These are phyloP conservation scores for Strigomonas culicis DNA, from an alignment of 208 protist species.

Conservation along the genomic window DNA sequence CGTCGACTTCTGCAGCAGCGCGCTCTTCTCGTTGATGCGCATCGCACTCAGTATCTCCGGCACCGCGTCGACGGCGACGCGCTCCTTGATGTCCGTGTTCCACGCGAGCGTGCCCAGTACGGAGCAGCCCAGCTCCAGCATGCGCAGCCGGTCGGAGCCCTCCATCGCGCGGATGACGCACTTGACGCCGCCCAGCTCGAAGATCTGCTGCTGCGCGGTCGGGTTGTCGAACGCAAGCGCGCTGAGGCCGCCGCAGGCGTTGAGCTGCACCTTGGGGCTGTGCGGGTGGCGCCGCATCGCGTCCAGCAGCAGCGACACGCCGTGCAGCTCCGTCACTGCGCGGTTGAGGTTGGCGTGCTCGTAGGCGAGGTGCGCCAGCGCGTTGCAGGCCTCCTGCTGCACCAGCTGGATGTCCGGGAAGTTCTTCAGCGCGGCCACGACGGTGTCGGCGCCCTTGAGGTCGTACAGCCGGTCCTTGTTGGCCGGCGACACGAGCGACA, in stretches of 20 bases:
- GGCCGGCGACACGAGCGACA: slow-evolving; percentile 72
- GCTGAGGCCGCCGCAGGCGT: slow-evolving; percentile 88
- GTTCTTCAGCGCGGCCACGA: slow-evolving; percentile 71
- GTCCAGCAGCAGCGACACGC: slow-evolving; percentile 65
- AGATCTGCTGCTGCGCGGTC: slow-evolving; percentile 87
- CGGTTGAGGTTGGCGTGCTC: slow-evolving; percentile 82
- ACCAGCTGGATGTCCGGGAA: slow-evolving; percentile 74
- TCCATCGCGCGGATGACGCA: slow-evolving; percentile 88
- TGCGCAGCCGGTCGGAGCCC: slow-evolving; percentile 82
- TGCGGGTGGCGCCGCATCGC: slow-evolving; percentile 75
- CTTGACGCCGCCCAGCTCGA: slow-evolving; percentile 79
- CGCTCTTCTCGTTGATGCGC: slow-evolving; percentile 68
- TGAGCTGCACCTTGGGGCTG: slow-evolving; percentile 87
- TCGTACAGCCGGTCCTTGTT: slow-evolving; percentile 87
- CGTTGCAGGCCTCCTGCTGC: slow-evolving; percentile 91
- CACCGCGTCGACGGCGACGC: slow-evolving; percentile 76
- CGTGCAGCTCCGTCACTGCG: slow-evolving; percentile 67
- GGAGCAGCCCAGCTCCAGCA: slow-evolving; percentile 90
- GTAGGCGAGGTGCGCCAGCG: slow-evolving; percentile 88
- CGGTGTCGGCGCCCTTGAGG: slow-evolving; percentile 61
- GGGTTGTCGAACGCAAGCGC: slow-evolving; percentile 91
- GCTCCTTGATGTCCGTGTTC: slow-evolving; percentile 90
- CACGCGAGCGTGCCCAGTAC: slow-evolving; percentile 89
- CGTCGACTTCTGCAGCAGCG: slow-evolving; percentile 89
- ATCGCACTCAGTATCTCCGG: slow-evolving; percentile 86